These are phyloP conservation scores for Ophiostoma sp. DNA, from an alignment of 2,329 filamentous ascomycete species.

Conservation along the genomic window DNA sequence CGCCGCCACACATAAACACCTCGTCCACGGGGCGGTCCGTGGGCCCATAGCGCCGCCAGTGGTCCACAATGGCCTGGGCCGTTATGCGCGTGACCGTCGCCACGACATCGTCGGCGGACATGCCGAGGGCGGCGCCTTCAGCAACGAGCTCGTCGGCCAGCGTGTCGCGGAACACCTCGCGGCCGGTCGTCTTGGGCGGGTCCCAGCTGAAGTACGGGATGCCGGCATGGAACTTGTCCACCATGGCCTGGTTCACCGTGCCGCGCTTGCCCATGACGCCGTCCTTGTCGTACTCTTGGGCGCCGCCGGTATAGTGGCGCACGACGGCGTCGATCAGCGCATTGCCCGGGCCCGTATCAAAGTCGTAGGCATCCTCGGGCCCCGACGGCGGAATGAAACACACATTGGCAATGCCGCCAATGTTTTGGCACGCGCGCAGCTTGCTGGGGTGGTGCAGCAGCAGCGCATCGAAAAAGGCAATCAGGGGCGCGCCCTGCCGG, in stretches of 20 bases:
- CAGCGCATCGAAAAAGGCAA: constrained; percentile 53
- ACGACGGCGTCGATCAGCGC: constrained; percentile 53
- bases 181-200: constrained; percentile 54
- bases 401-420: constrained; percentile 56
- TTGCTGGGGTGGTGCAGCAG: constrained; percentile 53
- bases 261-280: constrained; percentile 47
- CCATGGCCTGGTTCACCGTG: constrained; percentile 46
- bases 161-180: constrained; percentile 59
- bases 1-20: constrained; percentile 57
- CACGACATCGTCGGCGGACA: constrained; percentile 48
- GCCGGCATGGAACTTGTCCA: constrained; percentile 45
- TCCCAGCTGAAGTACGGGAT: constrained; percentile 47
- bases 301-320: constrained; percentile 48
- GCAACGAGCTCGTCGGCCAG: constrained; percentile 48
- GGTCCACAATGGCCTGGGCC: constrained; percentile 51
- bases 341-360: constrained; percentile 54
- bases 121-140: constrained; percentile 41
- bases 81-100: constrained; percentile 57
- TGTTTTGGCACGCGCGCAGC: constrained; percentile 56
- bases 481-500: constrained; percentile 51
- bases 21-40: constrained; percentile 40
- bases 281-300: constrained; percentile 47
- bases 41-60: constrained; percentile 46
- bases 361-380: constrained; percentile 42
- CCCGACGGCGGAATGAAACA: constrained; percentile 53